These are phyloP conservation scores for Epichloe gansuensis DNA, from an alignment of 2,329 filamentous ascomycete species.

Conservation along the genomic window DNA sequence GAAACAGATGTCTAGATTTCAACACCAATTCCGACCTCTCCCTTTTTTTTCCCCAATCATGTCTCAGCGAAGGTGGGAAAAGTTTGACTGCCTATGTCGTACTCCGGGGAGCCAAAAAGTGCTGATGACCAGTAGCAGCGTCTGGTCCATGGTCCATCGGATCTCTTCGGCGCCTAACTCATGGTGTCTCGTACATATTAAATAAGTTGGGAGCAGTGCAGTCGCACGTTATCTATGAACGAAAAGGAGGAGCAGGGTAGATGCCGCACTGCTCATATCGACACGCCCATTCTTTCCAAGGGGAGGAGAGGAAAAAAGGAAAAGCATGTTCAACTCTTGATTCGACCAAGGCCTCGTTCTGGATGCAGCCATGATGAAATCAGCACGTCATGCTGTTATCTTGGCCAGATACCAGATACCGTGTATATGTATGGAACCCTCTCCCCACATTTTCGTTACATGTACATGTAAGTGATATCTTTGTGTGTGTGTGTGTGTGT, in stretches of 20 bases:
- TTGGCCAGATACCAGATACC: background rate
- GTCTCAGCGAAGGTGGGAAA: background rate
- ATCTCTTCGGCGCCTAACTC: background rate
- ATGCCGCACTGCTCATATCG: no score
- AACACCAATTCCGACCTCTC: background rate
- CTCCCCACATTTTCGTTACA: background rate
- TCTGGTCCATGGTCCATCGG: background rate
- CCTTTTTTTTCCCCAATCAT: background rate
- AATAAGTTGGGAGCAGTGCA: background rate
- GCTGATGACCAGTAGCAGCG: background rate
- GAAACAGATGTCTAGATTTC: background rate
- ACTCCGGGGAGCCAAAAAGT: no score
- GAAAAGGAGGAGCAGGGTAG: background rate
- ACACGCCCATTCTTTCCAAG: no score
- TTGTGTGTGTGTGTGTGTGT: background rate
- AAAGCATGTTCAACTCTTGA: background rate
- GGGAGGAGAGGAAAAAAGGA: background rate
- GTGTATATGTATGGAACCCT: background rate
- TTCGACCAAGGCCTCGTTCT: background rate
- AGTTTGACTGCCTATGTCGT: background rate
- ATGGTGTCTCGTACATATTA: background rate
- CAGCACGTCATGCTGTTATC: background rate
- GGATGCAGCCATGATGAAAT: background rate
- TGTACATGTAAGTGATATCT: background rate
- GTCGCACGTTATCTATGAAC: background rate